phyloP scores from a whole-genome alignment of 345 rosid species.

The Viola odorata region DNA sequence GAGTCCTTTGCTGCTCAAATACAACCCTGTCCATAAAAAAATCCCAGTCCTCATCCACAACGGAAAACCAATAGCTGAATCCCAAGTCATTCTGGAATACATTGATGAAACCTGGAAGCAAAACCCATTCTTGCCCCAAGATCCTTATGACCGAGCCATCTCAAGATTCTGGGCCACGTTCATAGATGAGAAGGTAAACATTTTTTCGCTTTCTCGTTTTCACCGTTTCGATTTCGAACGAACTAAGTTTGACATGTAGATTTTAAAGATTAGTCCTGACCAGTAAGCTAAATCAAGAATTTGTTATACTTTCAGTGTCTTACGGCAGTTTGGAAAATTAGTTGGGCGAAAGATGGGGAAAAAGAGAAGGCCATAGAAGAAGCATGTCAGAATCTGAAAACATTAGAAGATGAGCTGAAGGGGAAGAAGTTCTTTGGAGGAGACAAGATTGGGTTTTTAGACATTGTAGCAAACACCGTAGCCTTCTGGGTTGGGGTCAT shows the following conservation, averaged over 20 bases:
- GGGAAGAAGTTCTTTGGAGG: constrained; percentile 57
- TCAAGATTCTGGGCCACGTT: constrained; percentile 35
- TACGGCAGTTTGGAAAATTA: constrained; percentile 25
- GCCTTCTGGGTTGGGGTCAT: no score
- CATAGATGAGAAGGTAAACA: constrained; percentile 26
- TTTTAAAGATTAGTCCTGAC: no score
- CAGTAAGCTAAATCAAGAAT: no score
- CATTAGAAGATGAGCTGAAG: constrained; percentile 45
- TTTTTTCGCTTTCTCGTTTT: no score
- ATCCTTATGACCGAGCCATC: constrained; percentile 23
- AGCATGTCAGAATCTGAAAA: constrained; percentile 30
- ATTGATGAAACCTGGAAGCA: constrained; percentile 32
- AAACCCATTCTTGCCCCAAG: constrained; percentile 20
- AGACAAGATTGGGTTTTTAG: constrained; percentile 50
- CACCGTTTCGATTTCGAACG: no score
- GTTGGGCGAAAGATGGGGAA: constrained; percentile 25
- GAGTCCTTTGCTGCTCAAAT: constrained; percentile 24
- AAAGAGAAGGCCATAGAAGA: constrained; percentile 33
- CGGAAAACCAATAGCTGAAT: constrained; percentile 21
- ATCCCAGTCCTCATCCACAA: constrained; percentile 32
- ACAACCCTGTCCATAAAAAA: constrained; percentile 32
- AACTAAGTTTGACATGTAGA: no score
- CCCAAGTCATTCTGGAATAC: constrained; percentile 27
- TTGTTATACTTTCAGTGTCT: constrained; percentile 34
- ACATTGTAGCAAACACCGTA: no score